Evolutionary conservation across 257 asterid genomes (phyloP), one percentile per base, ranked within the genome.

Genomic region (Nicotiana tabacum): DNA sequence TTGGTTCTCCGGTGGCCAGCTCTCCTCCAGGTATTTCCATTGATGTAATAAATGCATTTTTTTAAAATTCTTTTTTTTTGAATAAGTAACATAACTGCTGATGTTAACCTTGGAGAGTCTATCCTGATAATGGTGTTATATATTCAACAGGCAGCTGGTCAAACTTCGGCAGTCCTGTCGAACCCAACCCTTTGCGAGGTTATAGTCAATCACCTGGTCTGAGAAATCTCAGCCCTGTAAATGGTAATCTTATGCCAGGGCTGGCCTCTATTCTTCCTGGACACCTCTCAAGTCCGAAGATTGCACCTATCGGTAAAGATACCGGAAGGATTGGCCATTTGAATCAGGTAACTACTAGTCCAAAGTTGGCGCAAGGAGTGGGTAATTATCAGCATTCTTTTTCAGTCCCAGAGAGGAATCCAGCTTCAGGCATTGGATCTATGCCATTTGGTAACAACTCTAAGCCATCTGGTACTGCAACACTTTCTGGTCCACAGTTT

Each of bases 401-500:
- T 83, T 90, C 91, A 18, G 82, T 87, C 81, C 89, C 91, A 12
- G 88, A 88, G 69, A 86, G 90, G 55, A 93, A 83, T 78, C 81
- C 88, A 67, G 90, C 94, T 83, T 85, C 91, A 27, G 91, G 97
- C 79, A 89, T 93, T 0, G 96, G 91, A 82, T 91, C 87, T 6
- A 81, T 86, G 62, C 88, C 97, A 9, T 66, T 89, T 90, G 72
- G 77, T 84, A 48, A 80, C 83, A 30, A 80, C 83, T 89, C 94
- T 48, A 90, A 87, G 89, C 89, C 95, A 48, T 92, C 97, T 17
- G 90, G 97, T 35, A 85, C 90, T 35, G 98, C 97, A 81, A 94
- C 95, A 4, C 99, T 96, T 70, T 89, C 99, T 18, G 99, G 99
- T 62, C 97, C 98, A 61, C 94, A 96, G 90, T 96, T 93, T 87